Conservation (phyloP, 2,329 filamentous ascomycete genomes). For the Alternaria longipes region DNA sequence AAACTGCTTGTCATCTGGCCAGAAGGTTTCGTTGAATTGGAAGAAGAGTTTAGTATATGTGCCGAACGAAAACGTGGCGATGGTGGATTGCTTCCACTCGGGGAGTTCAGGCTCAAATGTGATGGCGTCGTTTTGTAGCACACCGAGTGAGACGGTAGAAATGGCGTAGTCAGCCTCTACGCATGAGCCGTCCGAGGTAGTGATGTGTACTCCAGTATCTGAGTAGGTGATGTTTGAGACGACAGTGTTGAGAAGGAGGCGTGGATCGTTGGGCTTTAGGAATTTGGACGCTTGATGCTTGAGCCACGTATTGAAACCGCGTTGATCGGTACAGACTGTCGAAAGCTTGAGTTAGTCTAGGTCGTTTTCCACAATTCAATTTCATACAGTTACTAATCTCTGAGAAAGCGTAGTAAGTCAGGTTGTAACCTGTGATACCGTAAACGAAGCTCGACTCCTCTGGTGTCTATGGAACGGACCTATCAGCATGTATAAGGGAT, state of each 20-base stretch:
- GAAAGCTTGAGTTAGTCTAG: slow-evolving; percentile 68
- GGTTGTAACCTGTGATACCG: slow-evolving; percentile 65
- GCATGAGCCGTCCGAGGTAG: slow-evolving; percentile 64
- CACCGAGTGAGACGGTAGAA: slow-evolving; percentile 73
- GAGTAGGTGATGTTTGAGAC: slow-evolving; percentile 66
- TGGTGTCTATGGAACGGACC: slow-evolving; percentile 52
- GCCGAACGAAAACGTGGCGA: slow-evolving; percentile 72
- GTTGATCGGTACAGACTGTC: slow-evolving; percentile 67
- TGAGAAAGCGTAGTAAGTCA: slow-evolving; percentile 37
- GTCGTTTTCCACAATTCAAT: slow-evolving; percentile 46
- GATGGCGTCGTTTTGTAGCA: slow-evolving; percentile 70
- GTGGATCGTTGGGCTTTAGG: slow-evolving; percentile 62
- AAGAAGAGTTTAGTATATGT: slow-evolving; percentile 79
- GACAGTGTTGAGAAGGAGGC: slow-evolving; percentile 67
- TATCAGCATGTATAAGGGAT: neutral
- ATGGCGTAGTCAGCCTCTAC: slow-evolving; percentile 70
- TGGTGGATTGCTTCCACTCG: slow-evolving; percentile 70
- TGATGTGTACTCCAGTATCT: slow-evolving; percentile 62
- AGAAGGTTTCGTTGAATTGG: slow-evolving; percentile 74
- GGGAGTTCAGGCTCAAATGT: slow-evolving; percentile 68
- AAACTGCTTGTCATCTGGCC: slow-evolving; percentile 65
- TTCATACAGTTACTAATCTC: slow-evolving; percentile 15
- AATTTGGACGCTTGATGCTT: slow-evolving; percentile 67
- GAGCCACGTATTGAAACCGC: slow-evolving; percentile 69
- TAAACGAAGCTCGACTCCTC: slow-evolving; percentile 66